Evolutionary conservation across 345 rosid species (phyloP).

Genomic region (Citrus australasica): DNA sequence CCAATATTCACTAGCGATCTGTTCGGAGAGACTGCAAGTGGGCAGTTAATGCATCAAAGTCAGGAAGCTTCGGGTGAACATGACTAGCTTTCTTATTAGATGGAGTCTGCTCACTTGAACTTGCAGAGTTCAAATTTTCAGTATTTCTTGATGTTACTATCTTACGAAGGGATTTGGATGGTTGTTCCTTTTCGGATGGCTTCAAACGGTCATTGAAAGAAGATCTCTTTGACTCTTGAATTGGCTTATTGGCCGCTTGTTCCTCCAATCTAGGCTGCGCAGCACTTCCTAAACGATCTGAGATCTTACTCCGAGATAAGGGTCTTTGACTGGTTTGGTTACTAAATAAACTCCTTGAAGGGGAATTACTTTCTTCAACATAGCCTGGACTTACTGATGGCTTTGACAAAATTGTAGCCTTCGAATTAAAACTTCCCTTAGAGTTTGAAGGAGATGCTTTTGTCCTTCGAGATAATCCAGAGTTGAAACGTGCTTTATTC

Average conservation of each 20-base stretch:
- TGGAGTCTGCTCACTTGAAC: constrained; percentile 13
- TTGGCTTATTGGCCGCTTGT: constrained; percentile 8
- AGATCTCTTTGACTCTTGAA: constrained; percentile 14
- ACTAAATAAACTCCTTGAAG: constrained; percentile 13
- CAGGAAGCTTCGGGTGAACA: constrained; percentile 96
- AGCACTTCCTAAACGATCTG: constrained; percentile 10
- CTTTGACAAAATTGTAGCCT: constrained; percentile 19
- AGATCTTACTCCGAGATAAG: constrained; percentile 15
- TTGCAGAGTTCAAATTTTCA: constrained; percentile 21
- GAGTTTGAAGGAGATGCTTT: constrained; percentile 26
- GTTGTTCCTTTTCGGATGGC: constrained; percentile 30
- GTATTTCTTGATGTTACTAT: constrained; percentile 25
- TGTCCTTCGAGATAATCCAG: constrained; percentile 62
- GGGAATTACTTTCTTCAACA: constrained; percentile 15
- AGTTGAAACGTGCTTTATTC: constrained; percentile 20
- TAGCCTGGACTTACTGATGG: constrained; percentile 11
- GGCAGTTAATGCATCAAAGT: constrained; percentile 58
- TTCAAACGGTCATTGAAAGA: constrained; percentile 14
- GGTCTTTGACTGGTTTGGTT: constrained; percentile 16
- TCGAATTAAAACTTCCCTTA: constrained; percentile 23
- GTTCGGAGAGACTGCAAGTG: constrained; percentile 50
- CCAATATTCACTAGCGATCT: constrained; percentile 29
- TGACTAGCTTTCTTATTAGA: constrained; percentile 50
- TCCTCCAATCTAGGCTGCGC: constrained; percentile 19
- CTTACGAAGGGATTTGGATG: constrained; percentile 26